Evolutionary conservation across 371 early-diverging fungal genomes (phyloP).

Genomic region (Mortierella sp.): DNA sequence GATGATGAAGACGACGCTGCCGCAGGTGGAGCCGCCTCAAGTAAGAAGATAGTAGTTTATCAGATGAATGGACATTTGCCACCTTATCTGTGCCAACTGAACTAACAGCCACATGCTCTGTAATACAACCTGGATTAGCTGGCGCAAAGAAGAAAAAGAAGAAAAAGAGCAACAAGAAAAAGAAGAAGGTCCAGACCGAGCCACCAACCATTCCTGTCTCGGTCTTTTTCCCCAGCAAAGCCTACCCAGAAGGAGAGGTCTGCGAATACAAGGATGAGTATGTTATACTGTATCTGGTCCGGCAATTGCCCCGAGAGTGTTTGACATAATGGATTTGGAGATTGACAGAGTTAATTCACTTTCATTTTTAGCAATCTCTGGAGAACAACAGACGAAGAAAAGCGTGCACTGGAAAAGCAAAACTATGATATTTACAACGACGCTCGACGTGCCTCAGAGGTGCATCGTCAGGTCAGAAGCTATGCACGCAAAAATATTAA

Average conservation of each 20-base stretch:
- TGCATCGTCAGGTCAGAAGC: slow-evolving; percentile 91
- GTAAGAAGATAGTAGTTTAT: neutral
- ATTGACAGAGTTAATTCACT: neutral
- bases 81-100: neutral
- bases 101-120: neutral
- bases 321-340: neutral
- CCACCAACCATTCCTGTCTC: slow-evolving; percentile 85
- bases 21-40: neutral
- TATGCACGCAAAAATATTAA: slow-evolving; percentile 88
- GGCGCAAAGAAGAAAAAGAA: slow-evolving; percentile 72
- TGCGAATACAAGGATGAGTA: slow-evolving; percentile 85
- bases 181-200: slow-evolving; percentile 69
- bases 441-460: slow-evolving; percentile 91
- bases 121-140: neutral
- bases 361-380: slow-evolving; percentile 67
- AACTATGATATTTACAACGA: slow-evolving; percentile 81
- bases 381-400: slow-evolving; percentile 86
- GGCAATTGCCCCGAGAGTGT: neutral
- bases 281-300: neutral
- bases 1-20: slow-evolving; percentile 18
- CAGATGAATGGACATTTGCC: neutral
- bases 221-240: slow-evolving; percentile 71
- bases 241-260: slow-evolving; percentile 80
- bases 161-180: slow-evolving; percentile 78
- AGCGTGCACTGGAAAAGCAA: slow-evolving; percentile 77